A percentile compares a stretch with the other conserved stretches of the same genome.
These are phyloP conservation scores for Ceratobasidium papillatum DNA, from an alignment of 1,284 basidiomycete genomes.

Conservation along the genomic window DNA sequence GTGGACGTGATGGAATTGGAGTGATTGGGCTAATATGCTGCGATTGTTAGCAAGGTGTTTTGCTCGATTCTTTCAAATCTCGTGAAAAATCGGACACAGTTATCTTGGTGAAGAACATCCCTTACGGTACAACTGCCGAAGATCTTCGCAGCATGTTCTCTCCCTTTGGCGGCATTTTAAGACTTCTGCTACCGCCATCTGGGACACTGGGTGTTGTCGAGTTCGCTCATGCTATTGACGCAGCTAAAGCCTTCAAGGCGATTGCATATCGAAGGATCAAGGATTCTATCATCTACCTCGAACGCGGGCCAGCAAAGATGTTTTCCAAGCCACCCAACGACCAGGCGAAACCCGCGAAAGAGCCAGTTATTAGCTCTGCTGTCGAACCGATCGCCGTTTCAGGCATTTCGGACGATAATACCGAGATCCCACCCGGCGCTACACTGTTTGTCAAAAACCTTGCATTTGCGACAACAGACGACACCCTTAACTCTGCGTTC, in stretches of 20 bases:
- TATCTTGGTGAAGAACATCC: slow-evolving; percentile 96
- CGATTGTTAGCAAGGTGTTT: slow-evolving; percentile 55
- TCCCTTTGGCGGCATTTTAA: slow-evolving; percentile 75
- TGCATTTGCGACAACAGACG: slow-evolving; percentile 86
- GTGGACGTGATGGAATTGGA: slow-evolving; percentile 48
- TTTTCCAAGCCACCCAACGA: slow-evolving; percentile 58
- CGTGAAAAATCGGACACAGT: slow-evolving; percentile 74
- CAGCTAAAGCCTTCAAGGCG: slow-evolving; percentile 77
- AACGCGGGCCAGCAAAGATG: slow-evolving; percentile 88
- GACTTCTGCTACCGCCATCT: slow-evolving; percentile 88
- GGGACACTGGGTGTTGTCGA: slow-evolving; percentile 96
- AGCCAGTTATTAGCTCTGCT: slow-evolving; percentile 48
- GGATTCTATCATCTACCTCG: slow-evolving; percentile 90
- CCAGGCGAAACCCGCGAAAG: not conserved
- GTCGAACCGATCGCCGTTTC: slow-evolving; percentile 59
- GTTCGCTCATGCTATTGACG: slow-evolving; percentile 76
- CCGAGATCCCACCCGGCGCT: slow-evolving; percentile 67
- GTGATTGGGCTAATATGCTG: slow-evolving; percentile 11
- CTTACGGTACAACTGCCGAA: slow-evolving; percentile 83
- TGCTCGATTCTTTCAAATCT: slow-evolving; percentile 57
- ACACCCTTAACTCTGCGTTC: slow-evolving; percentile 76
- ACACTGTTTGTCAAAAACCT: slow-evolving; percentile 97
- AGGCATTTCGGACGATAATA: slow-evolving; percentile 49
- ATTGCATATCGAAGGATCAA: slow-evolving; percentile 90
- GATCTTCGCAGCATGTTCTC: slow-evolving; percentile 84